Conservation (phyloP, 345 rosid species). For the Melaleuca quinquenervia region DNA sequence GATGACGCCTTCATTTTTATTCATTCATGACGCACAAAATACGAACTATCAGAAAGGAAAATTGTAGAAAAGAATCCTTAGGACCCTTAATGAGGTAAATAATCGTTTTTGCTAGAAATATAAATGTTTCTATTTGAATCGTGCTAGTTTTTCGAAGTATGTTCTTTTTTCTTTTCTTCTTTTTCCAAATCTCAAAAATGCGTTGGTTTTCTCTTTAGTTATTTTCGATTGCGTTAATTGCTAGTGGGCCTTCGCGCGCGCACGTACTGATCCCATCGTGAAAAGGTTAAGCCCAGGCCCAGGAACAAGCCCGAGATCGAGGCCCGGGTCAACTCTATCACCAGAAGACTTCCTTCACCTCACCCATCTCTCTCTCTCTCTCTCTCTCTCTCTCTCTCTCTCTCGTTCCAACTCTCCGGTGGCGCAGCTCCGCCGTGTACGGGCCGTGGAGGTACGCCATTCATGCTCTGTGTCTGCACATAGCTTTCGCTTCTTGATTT, state of each 20-base stretch:
- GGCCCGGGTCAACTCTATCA: neutral
- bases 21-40: neutral
- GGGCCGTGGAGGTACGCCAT: neutral
- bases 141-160: no score
- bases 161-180: no score
- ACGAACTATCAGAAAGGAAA: rapidly evolving
- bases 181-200: neutral
- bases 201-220: neutral
- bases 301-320: neutral
- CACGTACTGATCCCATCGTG: neutral
- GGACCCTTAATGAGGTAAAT: neutral
- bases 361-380: neutral
- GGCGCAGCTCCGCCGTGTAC: neutral
- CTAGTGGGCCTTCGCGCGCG: neutral
- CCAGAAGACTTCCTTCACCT: neutral
- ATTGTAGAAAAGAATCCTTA: rapidly evolving
- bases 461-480: neutral
- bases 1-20: no score
- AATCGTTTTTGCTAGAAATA: neutral
- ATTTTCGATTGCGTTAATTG: neutral
- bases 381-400: neutral
- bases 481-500: neutral
- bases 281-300: neutral
- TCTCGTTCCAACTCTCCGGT: neutral
- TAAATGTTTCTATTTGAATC: rapidly evolving